Percentiles rank a stretch among this genome's conserved stretches.
Evolutionary conservation across 139 green algal species (phyloP).

Genomic region (Chlorella ohadii): DNA sequence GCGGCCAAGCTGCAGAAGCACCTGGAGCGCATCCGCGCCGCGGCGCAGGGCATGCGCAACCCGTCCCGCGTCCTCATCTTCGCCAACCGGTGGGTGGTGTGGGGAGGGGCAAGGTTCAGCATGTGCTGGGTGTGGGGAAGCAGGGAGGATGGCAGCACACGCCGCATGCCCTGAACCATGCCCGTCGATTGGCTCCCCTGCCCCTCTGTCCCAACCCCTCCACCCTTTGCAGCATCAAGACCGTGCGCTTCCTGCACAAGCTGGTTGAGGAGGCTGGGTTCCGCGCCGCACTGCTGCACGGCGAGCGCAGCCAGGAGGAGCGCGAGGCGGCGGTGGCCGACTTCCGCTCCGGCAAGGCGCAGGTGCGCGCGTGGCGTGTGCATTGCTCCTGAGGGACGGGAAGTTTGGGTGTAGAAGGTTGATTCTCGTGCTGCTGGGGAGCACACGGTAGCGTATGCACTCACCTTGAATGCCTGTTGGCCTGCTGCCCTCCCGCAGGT

Average conservation of each 20-base stretch:
- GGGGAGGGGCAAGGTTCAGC: too few species aligned
- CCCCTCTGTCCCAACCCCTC: background rate
- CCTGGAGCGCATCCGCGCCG: slow-evolving; percentile 51
- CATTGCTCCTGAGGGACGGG: too few species aligned
- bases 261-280: slow-evolving; percentile 41
- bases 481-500: too few species aligned
- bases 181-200: too few species aligned
- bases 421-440: too few species aligned
- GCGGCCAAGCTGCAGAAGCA: slow-evolving; percentile 77
- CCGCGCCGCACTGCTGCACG: slow-evolving; percentile 77
- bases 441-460: too few species aligned
- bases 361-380: slow-evolving; percentile 51
- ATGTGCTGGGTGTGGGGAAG: too few species aligned
- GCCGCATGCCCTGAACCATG: too few species aligned
- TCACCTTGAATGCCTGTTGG: too few species aligned
- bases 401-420: too few species aligned
- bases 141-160: too few species aligned
- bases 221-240: slow-evolving; percentile 70
- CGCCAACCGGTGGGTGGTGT: slow-evolving; percentile 62
- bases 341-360: slow-evolving; percentile 76
- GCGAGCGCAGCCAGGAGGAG: slow-evolving; percentile 79
- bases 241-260: slow-evolving; percentile 57
- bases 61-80: slow-evolving; percentile 86
- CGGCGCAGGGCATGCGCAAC: slow-evolving; percentile 53
- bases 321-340: slow-evolving; percentile 70